Evolutionary conservation across 495 filamentous ascomycete genomes (phyloP), one percentile per base, ranked within the genome.

Genomic region (Thermothielavioides terrestris): DNA sequence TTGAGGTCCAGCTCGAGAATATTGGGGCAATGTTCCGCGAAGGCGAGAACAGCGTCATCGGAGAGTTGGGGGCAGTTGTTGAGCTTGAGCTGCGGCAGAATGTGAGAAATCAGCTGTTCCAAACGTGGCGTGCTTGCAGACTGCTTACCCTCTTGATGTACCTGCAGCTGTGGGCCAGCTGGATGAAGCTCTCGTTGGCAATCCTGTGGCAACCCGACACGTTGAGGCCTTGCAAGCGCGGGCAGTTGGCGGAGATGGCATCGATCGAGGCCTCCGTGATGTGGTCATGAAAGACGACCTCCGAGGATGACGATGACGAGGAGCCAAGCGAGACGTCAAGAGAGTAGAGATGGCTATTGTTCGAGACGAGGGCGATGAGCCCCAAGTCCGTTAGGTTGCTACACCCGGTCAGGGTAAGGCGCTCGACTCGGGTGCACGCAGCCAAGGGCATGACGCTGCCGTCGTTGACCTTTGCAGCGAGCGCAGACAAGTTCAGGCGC

Each of bases 1-100:
- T 95, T 85, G 25, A 97, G 80, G 62, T 99, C 94, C 51, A 97
- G 95, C 66, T 99, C 94, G 34, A 99, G 77, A 27, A 99, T 88
- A 42, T 94, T 86, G 6, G 82, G 86, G 64, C 90, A 97, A 63
- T 89, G 79, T 23, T 82, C 72, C 27, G 94, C 94, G 60, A 97
- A 91, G 7, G 88, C 84, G 38, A 87, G 61, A 57, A 97, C 82
- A 3, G 90, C 82, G 18, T 70, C 71, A 61, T 97, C 85, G 14
- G 82, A 87, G 15, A 95, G 67, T 60, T 92, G 82, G 15, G 61
- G 57, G 60, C 94, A 94, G 20, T 88, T 83, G 64, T 97, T 97
- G 43, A 99, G 76, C 77, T 99, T 99, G 49, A 99, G 75, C 85
- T 95, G 63, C 50, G 67, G 64, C 44, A 52, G 22, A 11, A 25